phyloP scores from a whole-genome alignment of 305 asterid species.

The Plantago coronopus region DNA sequence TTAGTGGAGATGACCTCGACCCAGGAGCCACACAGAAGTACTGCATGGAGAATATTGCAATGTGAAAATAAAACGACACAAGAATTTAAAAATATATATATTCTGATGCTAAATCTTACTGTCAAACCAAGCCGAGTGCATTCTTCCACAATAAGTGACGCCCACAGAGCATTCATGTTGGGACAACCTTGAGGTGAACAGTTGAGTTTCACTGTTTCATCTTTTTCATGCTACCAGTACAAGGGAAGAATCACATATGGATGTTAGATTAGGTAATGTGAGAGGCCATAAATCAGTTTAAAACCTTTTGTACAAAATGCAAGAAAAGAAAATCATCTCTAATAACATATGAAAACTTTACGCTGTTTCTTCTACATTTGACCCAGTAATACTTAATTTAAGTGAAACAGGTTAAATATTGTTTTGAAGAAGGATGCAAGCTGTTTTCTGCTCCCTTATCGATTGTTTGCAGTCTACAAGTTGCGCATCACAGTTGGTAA shows the following conservation, averaged over 20 bases:
- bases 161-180: slow-evolving; percentile 90
- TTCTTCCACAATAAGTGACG: slow-evolving; percentile 89
- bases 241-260: slow-evolving; percentile 20
- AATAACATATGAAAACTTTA: not conserved
- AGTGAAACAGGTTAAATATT: too few relatives aligned
- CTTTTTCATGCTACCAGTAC: slow-evolving; percentile 44
- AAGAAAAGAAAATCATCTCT: not conserved
- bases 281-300: slow-evolving; percentile 9
- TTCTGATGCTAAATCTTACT: slow-evolving; percentile 48
- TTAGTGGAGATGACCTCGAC: slow-evolving; percentile 92
- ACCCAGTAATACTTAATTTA: not conserved
- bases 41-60: slow-evolving; percentile 40
- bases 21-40: slow-evolving; percentile 98
- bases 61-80: not conserved
- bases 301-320: slow-evolving; percentile 8
- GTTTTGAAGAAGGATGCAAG: too few relatives aligned
- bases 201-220: slow-evolving; percentile 30
- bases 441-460: too few relatives aligned
- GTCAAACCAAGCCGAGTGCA: slow-evolving; percentile 91
- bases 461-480: too few relatives aligned
- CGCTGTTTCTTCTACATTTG: not conserved
- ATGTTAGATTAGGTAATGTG: slow-evolving; percentile 4
- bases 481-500: not conserved
- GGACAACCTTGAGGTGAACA: slow-evolving; percentile 45
- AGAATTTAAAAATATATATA: not conserved